These are phyloP conservation scores for Diaporthe capsici DNA, from an alignment of 2,329 filamentous ascomycete species.

Conservation along the genomic window DNA sequence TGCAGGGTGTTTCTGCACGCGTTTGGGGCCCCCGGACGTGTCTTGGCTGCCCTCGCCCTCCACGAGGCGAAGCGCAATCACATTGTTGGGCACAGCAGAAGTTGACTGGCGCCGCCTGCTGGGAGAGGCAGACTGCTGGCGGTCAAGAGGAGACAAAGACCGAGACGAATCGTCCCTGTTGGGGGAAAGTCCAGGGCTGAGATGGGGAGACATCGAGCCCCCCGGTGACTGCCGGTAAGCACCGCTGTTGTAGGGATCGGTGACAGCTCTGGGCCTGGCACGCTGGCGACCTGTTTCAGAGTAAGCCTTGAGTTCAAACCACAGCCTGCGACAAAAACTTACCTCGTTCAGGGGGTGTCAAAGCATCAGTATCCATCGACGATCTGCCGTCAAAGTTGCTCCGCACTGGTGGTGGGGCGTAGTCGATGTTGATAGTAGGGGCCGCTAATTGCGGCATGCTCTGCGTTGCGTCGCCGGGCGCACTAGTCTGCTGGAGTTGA, in stretches of 20 bases:
- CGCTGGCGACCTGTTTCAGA: constrained; percentile 59
- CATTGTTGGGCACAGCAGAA: constrained; percentile 72
- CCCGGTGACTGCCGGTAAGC: constrained; percentile 56
- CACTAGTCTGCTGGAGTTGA: constrained; percentile 60
- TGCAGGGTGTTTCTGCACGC: constrained; percentile 97
- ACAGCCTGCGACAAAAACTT: constrained; percentile 46
- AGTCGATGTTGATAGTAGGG: constrained; percentile 96
- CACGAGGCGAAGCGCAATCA: constrained; percentile 89
- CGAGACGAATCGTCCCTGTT: constrained; percentile 63
- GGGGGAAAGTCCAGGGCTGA: constrained; percentile 60
- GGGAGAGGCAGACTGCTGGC: constrained; percentile 60
- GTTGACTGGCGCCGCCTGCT: constrained; percentile 73
- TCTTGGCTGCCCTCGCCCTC: constrained; percentile 82
- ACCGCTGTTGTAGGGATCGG: constrained; percentile 70
- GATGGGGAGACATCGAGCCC: constrained; percentile 64
- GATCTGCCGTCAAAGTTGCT: constrained; percentile 77
- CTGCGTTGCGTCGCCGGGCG: constrained; percentile 65
- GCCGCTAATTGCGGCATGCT: constrained; percentile 74
- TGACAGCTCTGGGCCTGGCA: constrained; percentile 69
- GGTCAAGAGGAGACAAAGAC: constrained; percentile 72
- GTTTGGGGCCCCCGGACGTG: constrained; percentile 74
- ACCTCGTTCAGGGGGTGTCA: constrained; percentile 85
- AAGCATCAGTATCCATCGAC: constrained; percentile 79
- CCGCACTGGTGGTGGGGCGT: constrained; percentile 81
- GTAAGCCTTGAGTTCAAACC: background rate